Evolutionary conservation across 805 yeast species (phyloP), one percentile per base, ranked within the genome.

Genomic region (Pichia heedii): DNA sequence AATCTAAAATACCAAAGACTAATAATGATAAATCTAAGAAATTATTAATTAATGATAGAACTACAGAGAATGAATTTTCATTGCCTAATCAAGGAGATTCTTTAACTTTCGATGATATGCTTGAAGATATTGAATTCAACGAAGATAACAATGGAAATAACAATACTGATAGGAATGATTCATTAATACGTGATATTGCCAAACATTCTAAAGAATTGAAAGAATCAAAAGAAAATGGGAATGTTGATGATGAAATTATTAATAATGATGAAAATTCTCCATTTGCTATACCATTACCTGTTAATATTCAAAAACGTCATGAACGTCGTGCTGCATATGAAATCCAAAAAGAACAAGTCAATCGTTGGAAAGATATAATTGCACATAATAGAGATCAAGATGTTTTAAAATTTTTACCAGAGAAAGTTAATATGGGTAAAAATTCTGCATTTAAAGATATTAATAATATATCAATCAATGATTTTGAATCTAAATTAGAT

Each of bases 301-400:
- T 78, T 54, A 77, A 95, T 51, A 79, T 90, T 43, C 95, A 88
- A 62, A 76, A 84, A 53, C 77, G 93, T 57, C 75, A 82, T 51
- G 96, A 89, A 53, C 75, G 97, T 57, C 73, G 71, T 45, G 97
- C 90, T 2, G 97, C 98, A 0, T 89, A 84, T 60, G 94, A 85
- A 45, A 74, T 93, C 29, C 79, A 96, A 37, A 87, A 81, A 52
- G 83, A 81, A 36, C 95, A 93, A 58, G 84, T 90, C 6, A 72
- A 77, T 46, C 84, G 82, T 62, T 93, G 98, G 97, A 76, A 79
- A 43, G 96, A 88, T 40, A 76, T 81, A 1, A 86, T 93, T 21
- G 77, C 78, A 48, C 74, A 76, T 44, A 84, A 85, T 54, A 77
- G 95, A 53, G 77, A 79, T 47, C 93, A 96, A 1, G 97, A 89